phyloP scores from a whole-genome alignment of 2,329 filamentous ascomycete genomes.

The Fusarium burgessii region DNA sequence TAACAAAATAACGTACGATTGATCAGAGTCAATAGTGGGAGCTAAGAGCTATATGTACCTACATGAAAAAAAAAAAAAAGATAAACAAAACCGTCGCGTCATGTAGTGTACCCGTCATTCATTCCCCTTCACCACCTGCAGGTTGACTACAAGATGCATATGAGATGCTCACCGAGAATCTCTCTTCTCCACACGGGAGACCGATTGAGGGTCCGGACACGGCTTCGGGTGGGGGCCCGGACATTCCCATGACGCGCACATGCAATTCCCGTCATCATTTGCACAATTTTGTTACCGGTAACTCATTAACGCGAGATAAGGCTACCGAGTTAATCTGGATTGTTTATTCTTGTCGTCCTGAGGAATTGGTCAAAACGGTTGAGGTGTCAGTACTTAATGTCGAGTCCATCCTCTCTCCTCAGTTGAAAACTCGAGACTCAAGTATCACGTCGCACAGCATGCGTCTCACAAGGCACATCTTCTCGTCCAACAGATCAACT shows the following conservation, averaged over 20 bases:
- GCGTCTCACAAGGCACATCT: background rate
- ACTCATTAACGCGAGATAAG: background rate
- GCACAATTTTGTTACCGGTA: background rate
- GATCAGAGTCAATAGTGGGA: background rate
- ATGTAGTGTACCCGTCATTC: slow-evolving; percentile 41
- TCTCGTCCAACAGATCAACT: background rate
- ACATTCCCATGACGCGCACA: slow-evolving; percentile 41
- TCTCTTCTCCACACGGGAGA: slow-evolving; percentile 13
- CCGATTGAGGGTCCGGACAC: slow-evolving; percentile 15
- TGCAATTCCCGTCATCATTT: slow-evolving; percentile 17
- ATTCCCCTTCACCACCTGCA: slow-evolving; percentile 28
- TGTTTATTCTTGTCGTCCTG: background rate
- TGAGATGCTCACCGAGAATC: slow-evolving; percentile 5
- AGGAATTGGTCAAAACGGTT: background rate
- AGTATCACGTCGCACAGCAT: background rate
- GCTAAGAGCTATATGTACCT: slow-evolving; percentile 10
- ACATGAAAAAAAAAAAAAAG: background rate
- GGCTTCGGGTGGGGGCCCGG: slow-evolving; percentile 27
- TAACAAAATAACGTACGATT: background rate
- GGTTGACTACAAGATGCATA: slow-evolving; percentile 14
- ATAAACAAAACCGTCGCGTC: slow-evolving; percentile 32
- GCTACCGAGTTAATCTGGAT: slow-evolving; percentile 1
- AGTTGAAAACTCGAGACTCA: background rate
- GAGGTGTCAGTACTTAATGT: background rate
- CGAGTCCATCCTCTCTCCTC: background rate